A percentile compares a stretch with the other conserved stretches of the same genome.
These are phyloP conservation scores for Beverwykella pulmonaria DNA, from an alignment of 495 filamentous ascomycete genomes.

Conservation along the genomic window DNA sequence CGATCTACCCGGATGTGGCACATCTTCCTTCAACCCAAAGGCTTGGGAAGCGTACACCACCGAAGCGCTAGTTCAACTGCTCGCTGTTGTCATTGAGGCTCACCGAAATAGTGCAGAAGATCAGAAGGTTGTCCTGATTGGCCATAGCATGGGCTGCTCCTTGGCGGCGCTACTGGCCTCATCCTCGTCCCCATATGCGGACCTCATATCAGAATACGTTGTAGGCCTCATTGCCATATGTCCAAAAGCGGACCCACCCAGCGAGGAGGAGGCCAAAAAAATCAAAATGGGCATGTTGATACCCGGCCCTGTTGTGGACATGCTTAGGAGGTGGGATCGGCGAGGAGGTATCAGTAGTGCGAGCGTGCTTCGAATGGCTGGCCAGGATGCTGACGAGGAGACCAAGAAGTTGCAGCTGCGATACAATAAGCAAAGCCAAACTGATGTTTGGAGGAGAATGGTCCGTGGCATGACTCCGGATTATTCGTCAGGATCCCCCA, in stretches of 20 bases:
- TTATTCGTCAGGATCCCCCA: slow-evolving; percentile 52
- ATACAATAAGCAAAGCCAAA: slow-evolving; percentile 81
- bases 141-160: slow-evolving; percentile 86
- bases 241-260: slow-evolving; percentile 66
- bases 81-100: slow-evolving; percentile 70
- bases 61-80: slow-evolving; percentile 72
- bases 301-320: slow-evolving; percentile 71
- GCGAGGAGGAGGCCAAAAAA: slow-evolving; percentile 55
- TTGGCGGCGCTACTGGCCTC: slow-evolving; percentile 75
- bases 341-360: slow-evolving; percentile 74
- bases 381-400: slow-evolving; percentile 69
- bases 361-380: slow-evolving; percentile 81
- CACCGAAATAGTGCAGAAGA: slow-evolving; percentile 65
- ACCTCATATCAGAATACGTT: slow-evolving; percentile 61
- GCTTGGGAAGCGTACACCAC: slow-evolving; percentile 79
- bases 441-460: slow-evolving; percentile 83
- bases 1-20: slow-evolving; percentile 86
- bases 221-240: slow-evolving; percentile 80
- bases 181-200: slow-evolving; percentile 53
- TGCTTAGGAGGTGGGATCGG: slow-evolving; percentile 79
- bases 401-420: slow-evolving; percentile 75
- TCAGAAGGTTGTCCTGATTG: slow-evolving; percentile 79
- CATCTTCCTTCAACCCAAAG: slow-evolving; percentile 69
- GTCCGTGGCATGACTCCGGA: slow-evolving; percentile 68
- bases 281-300: slow-evolving; percentile 49